Percentiles rank a stretch among this genome's conserved stretches.
These are phyloP conservation scores for Solanum aculeatissimum DNA, from an alignment of 305 asterid species.

Conservation along the genomic window DNA sequence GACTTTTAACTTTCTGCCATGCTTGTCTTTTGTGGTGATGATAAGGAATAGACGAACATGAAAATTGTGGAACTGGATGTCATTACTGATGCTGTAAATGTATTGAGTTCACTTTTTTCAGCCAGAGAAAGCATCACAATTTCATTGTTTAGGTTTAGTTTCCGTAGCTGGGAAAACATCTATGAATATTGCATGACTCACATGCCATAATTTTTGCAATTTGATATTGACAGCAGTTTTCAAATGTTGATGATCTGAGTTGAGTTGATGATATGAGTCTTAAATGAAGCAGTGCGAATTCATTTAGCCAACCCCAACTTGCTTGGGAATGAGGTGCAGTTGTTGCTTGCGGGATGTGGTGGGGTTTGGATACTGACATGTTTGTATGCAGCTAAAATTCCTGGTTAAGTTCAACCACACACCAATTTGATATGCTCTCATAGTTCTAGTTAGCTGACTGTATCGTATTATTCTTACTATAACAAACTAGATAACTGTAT, in stretches of 20 bases:
- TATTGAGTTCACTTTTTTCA: neutral
- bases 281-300: neutral
- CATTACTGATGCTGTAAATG: neutral
- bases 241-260: neutral
- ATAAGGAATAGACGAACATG: neutral
- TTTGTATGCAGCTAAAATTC: neutral
- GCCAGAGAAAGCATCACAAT: neutral
- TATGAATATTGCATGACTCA: neutral
- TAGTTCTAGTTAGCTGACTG: neutral
- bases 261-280: neutral
- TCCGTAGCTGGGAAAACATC: neutral
- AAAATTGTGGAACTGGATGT: neutral
- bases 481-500: neutral
- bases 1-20: neutral
- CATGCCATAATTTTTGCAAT: neutral
- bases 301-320: neutral
- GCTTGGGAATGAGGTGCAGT: neutral
- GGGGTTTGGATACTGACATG: neutral
- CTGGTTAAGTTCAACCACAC: neutral
- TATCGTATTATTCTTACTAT: neutral
- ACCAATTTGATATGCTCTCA: neutral
- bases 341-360: no score
- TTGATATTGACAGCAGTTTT: neutral
- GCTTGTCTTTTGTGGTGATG: neutral
- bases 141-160: neutral